These are phyloP conservation scores for Fusarium subtropicale DNA, from an alignment of 2,329 filamentous ascomycete species.

Conservation along the genomic window DNA sequence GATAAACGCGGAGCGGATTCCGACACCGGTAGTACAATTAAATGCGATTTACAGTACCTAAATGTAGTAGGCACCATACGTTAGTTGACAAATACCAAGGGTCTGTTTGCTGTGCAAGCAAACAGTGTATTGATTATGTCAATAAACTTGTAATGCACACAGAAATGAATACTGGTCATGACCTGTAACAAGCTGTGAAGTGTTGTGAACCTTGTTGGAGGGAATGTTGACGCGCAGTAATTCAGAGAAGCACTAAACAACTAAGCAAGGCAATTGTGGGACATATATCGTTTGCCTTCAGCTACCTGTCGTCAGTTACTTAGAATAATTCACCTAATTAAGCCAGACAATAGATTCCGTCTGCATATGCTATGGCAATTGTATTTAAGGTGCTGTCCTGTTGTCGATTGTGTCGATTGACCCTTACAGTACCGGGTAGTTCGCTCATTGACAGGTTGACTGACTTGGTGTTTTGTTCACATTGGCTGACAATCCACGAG, in stretches of 20 bases:
- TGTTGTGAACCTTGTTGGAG: too few species aligned
- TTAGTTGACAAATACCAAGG: neutral
- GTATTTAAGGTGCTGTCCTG: neutral
- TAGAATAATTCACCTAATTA: neutral
- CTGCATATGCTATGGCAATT: neutral
- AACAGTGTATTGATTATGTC: neutral
- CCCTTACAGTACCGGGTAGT: neutral
- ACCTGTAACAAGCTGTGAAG: too few species aligned
- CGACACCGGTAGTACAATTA: neutral
- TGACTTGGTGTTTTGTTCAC: neutral
- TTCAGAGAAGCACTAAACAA: too few species aligned
- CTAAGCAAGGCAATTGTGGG: too few species aligned
- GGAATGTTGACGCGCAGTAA: rapidly evolving
- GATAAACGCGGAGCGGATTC: neutral
- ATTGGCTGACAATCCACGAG: too few species aligned
- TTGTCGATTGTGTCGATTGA: too few species aligned
- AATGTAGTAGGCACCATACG: neutral
- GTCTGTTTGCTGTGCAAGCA: neutral
- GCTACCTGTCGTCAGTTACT: neutral
- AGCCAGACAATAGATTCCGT: neutral
- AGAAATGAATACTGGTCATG: neutral
- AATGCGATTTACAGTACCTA: neutral
- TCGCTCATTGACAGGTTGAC: neutral
- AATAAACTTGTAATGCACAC: neutral
- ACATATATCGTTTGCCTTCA: neutral